Evolutionary conservation across 2,329 filamentous ascomycete species (phyloP), one percentile per base, ranked within the genome.

Genomic region (Fusarium nanum): DNA sequence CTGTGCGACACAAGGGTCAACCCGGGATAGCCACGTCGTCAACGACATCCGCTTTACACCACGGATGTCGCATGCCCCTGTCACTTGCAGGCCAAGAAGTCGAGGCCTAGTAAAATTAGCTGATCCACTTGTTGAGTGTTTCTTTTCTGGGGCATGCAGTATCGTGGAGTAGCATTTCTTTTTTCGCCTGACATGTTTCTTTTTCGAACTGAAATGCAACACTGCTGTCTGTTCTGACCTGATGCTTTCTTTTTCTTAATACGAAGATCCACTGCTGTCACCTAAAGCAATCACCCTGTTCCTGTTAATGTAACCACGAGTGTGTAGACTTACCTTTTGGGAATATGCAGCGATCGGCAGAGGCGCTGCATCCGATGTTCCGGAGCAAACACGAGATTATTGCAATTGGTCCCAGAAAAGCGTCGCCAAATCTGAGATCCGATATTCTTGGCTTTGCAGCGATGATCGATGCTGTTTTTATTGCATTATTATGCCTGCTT

Each of bases 21-120:
- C 32, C 32, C 27, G 14, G 16, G 12, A 7, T 40, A 69, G 67
- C 67, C 62, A 70, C 67, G 41, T 70, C 62, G 67, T 70, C 67
- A 70, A 46, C 32, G 53, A 59, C 45, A 27, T 20, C 34, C 34
- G 34, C 34, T 37, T 7, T 11, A 6, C 16, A 2, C 1, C 1
- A 37, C 34, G 34, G 34, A 37, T 7, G 34, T 37, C 34, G 34
- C 18, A 2, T 12, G 34, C 34, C 34, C 34, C 34, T n/a, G 16
- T 41, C 3, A 52, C 18, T 20, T 20, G 13, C 48, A 42, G 49
- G 12, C 28, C 28, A 30, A 14, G 28, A 30, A 30, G 28, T 30
- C 28, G 12, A 42, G 49, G 18, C 20, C 42, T 7, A n/a, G 18
- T 37, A 3, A 37, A n/a, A 37, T 45, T 22, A 11, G 13, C 4